phyloP scores from a whole-genome alignment of 129 eudicot species.

The Calendula officinalis region DNA sequence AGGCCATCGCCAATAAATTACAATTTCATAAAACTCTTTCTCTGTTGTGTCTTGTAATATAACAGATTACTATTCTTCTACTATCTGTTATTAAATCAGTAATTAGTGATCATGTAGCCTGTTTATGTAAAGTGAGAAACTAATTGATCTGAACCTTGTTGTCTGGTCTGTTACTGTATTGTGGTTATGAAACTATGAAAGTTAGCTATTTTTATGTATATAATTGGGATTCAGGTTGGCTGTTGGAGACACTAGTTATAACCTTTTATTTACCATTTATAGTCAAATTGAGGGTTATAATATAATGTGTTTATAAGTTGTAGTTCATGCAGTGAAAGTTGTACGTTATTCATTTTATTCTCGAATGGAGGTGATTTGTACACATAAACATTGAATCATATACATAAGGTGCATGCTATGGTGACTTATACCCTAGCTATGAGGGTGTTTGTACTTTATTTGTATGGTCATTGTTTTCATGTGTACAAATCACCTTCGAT shows the following conservation, averaged over 20 bases:
- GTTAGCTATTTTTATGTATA: background rate
- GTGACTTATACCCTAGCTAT: no score
- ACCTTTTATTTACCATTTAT: background rate
- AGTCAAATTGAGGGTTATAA: background rate
- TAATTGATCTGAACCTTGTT: background rate
- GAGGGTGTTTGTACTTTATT: no score
- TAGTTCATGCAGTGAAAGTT: background rate
- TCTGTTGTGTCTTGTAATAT: conserved; percentile 13
- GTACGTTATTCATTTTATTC: background rate
- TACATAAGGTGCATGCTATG: no score
- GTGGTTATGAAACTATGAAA: background rate
- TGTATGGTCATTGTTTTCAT: no score
- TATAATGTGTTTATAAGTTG: background rate
- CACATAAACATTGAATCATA: no score
- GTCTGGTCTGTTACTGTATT: background rate
- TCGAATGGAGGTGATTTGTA: no score
- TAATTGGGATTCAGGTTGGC: background rate
- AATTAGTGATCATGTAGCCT: background rate
- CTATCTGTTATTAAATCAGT: background rate
- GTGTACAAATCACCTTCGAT: no score
- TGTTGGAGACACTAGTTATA: conserved; percentile 1
- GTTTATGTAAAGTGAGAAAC: conserved; percentile 7
- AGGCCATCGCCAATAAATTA: conserved; percentile 69
- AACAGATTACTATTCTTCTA: background rate
- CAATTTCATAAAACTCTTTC: conserved; percentile 12